phyloP scores from a whole-genome alignment of 2,329 filamentous ascomycete species.

The Calonectria multiphialidica region DNA sequence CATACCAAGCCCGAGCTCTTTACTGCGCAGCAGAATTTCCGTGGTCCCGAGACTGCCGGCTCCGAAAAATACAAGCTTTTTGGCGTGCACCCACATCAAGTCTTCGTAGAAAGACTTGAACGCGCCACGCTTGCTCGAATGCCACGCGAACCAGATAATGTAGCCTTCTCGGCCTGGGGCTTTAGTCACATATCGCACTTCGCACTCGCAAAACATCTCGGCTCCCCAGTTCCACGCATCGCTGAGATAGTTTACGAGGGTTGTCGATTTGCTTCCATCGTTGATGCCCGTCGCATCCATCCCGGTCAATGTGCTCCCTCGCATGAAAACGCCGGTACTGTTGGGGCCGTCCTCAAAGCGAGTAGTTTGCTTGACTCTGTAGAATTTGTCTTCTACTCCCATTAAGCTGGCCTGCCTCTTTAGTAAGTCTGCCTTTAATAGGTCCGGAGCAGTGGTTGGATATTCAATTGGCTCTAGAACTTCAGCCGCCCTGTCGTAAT shows the following conservation, averaged over 20 bases:
- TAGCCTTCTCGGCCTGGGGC: conserved; percentile 66
- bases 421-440: conserved; percentile 70
- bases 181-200: conserved; percentile 73
- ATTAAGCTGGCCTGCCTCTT: conserved; percentile 67
- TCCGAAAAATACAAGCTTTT: conserved; percentile 74
- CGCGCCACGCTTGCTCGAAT: conserved; percentile 67
- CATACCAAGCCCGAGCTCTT: conserved; percentile 67
- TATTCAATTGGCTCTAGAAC: conserved; percentile 72
- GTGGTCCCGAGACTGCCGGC: conserved; percentile 75
- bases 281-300: conserved; percentile 75
- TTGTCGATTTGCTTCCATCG: conserved; percentile 76
- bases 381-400: conserved; percentile 65
- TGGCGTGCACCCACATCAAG: conserved; percentile 76
- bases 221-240: conserved; percentile 81
- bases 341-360: conserved; percentile 72
- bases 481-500: conserved; percentile 66
- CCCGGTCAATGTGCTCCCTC: conserved; percentile 68
- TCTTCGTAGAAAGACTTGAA: conserved; percentile 69
- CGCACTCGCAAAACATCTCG: conserved; percentile 77
- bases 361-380: conserved; percentile 71
- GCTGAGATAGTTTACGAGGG: conserved; percentile 74
- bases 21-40: conserved; percentile 73
- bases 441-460: conserved; percentile 66
- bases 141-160: conserved; percentile 74
- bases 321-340: conserved; percentile 74